A percentile compares a stretch with the other conserved stretches of the same genome.
Evolutionary conservation across 176 grass and related monocot species (phyloP).

Genomic region (Oryza punctata): DNA sequence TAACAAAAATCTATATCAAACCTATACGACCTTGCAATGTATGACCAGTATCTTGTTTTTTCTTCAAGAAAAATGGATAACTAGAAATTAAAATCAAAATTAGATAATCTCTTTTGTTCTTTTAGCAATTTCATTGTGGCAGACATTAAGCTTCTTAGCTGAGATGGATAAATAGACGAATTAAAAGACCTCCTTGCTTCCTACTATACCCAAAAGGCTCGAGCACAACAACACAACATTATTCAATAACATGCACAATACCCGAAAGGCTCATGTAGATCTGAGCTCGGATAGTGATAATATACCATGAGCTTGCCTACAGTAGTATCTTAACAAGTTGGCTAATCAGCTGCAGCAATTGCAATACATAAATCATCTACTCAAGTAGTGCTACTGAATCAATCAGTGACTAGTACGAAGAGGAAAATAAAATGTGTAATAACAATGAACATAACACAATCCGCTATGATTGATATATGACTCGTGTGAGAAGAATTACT

Average conservation of each 20-base stretch:
- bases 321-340: not conserved
- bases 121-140: not conserved
- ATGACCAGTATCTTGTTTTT: not conserved
- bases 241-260: not conserved
- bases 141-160: not conserved
- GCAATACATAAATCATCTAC: not conserved
- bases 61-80: not conserved
- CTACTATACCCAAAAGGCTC: conserved; percentile 7
- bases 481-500: not conserved
- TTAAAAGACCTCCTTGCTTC: not conserved
- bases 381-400: not conserved
- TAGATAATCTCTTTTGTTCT: not conserved
- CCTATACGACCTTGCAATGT: not conserved
- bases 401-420: not conserved
- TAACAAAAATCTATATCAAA: not conserved
- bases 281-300: not conserved
- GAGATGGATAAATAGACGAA: not conserved
- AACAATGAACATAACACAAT: not conserved
- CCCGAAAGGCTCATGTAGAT: not conserved
- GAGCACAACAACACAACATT: not conserved
- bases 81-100: not conserved
- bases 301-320: not conserved
- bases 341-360: not conserved
- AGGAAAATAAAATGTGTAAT: not conserved
- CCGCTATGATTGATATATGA: not conserved